Base-by-base conservation (phyloP, 768 basidiomycete genomes). In the Cytidiella melzeri region DNA sequence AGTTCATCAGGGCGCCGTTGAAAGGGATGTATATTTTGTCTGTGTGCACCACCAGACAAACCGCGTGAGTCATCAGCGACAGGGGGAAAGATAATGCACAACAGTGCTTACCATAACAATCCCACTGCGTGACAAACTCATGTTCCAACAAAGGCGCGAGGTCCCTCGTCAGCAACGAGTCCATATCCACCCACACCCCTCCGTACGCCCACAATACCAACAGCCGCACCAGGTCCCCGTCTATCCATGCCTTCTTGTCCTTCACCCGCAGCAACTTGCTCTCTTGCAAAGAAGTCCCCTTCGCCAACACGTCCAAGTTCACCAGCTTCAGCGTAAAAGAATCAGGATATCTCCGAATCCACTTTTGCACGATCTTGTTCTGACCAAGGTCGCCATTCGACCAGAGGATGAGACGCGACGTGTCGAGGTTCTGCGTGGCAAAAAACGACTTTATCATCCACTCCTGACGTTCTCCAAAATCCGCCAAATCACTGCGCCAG, bases 51-150 rank as follows among this genome's bases (percentile, higher is more conserved):
- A 9, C 27, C 15, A 48, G 26, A 26, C 25, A 13, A 45, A 40
- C 13, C 7, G 20, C n/a, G 41, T 21, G 23, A 6, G 4, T 7
- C 45, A n/a, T 41, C n/a, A n/a, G n/a, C 12, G 2, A 10, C 25
- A 13, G n/a, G 26, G 4, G 25, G 40, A 71, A n/a, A 66, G 57
- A 55, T 71, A 69, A 62, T 70, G 71, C 71, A 27, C 15, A 34
- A 15, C 15, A 34, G 13, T 24, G 61, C 81, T 38, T 63, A 92
- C 94, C 90, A 60, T 97, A 97, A 64, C 95, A 97, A 62, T 99
- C 95, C 95, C 95, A 99, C 60, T 99, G 93, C 1, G 92, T 95
- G 9, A 97, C 91, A 62, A 94, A 99, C 66, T 99, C 95, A 59
- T 91, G 87, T 64, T 96, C 94, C 5, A 88, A 74, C 48, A 97